Evolutionary conservation across 371 early-diverging fungal species (phyloP).

Genomic region (Polyrhizophydium stewartii): DNA sequence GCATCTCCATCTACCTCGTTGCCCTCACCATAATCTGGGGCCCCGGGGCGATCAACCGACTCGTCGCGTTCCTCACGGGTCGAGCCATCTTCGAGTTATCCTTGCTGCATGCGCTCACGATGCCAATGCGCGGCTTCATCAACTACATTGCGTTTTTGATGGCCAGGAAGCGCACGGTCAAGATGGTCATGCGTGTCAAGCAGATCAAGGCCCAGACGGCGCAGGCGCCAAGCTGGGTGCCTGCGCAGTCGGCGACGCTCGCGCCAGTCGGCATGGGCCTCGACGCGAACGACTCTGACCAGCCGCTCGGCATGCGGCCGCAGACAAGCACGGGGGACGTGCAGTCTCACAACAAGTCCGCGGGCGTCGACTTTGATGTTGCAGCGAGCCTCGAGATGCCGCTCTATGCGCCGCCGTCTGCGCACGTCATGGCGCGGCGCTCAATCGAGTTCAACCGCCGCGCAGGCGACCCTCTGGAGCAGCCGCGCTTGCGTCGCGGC

Average conservation of each 20-base stretch:
- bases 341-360: too few relatives aligned
- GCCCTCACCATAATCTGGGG: neutral
- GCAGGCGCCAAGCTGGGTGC: neutral
- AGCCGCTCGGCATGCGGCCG: neutral
- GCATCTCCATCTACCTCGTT: neutral
- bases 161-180: neutral
- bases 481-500: too few relatives aligned
- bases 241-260: neutral
- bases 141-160: neutral
- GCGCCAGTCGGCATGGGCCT: neutral
- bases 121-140: conserved; percentile 1
- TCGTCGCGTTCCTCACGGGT: neutral
- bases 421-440: neutral
- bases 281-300: neutral
- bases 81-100: neutral
- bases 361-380: too few relatives aligned
- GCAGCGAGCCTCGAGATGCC: too few relatives aligned
- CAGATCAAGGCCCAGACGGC: neutral
- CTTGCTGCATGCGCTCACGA: neutral
- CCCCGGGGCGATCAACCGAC: neutral
- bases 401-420: too few relatives aligned
- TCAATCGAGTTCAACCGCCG: neutral
- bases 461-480: too few relatives aligned
- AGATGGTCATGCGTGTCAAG: neutral
- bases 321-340: neutral